Evolutionary conservation across 2,329 filamentous ascomycete species (phyloP).

Genomic region (Talaromyces marneffei): DNA sequence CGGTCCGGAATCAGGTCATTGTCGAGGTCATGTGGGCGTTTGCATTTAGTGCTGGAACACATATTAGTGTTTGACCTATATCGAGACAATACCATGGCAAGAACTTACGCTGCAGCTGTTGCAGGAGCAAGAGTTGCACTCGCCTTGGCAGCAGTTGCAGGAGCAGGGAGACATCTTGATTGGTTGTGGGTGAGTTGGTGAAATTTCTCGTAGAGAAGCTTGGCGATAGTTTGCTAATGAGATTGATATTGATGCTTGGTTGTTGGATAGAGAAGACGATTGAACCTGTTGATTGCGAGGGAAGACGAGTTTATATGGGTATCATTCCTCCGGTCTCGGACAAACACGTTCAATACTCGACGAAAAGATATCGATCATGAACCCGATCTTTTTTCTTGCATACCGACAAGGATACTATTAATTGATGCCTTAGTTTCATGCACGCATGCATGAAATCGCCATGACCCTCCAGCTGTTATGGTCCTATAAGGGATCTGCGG

Average conservation of each 20-base stretch:
- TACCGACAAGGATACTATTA: not conserved
- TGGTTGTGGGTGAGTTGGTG: slow-evolving; percentile 10
- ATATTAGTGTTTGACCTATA: not conserved
- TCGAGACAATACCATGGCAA: not conserved
- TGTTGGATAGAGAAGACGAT: not conserved
- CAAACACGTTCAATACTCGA: not conserved
- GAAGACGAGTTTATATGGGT: slow-evolving; percentile 1
- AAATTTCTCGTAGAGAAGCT: not conserved
- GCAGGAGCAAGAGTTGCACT: slow-evolving; percentile 39
- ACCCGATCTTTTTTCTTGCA: not conserved
- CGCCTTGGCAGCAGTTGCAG: slow-evolving; percentile 38
- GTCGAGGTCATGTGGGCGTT: not conserved
- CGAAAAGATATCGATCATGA: not conserved
- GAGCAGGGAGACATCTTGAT: slow-evolving; percentile 37
- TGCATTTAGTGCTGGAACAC: slow-evolving; percentile 12
- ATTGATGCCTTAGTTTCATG: not conserved
- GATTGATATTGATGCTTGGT: slow-evolving; percentile 1
- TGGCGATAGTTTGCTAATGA: not conserved
- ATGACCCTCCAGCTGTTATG: not conserved
- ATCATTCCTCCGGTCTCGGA: slow-evolving; percentile 1
- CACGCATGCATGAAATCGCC: slow-evolving; percentile 1
- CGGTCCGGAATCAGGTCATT: not conserved
- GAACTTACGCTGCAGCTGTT: slow-evolving; percentile 31
- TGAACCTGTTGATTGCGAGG: not conserved
- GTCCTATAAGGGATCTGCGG: not conserved